A percentile compares a stretch with the other conserved stretches of the same genome.
These are phyloP conservation scores for Zizania palustris DNA, from an alignment of 202 grass and related monocot species.

Conservation along the genomic window DNA sequence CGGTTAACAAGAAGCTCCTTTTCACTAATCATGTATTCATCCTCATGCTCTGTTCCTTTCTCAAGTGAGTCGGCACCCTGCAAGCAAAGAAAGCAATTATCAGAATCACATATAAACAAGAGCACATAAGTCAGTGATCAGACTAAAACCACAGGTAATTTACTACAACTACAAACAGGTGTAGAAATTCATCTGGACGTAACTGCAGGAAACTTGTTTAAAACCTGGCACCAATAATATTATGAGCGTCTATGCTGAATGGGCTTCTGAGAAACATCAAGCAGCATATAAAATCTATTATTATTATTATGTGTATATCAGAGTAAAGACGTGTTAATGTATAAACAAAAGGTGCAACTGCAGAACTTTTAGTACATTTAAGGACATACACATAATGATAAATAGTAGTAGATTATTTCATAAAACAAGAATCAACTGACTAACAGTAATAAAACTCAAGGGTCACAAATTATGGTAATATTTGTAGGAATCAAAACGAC, in stretches of 20 bases:
- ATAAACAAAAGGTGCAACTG: background rate
- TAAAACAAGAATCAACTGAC: background rate
- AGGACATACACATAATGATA: too few relatives aligned
- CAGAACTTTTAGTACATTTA: background rate
- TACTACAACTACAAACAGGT: background rate
- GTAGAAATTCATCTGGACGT: background rate
- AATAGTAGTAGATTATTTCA: background rate
- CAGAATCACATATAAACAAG: slow-evolving; percentile 30
- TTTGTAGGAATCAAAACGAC: slow-evolving; percentile 17
- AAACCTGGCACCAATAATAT: background rate
- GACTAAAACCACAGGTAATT: background rate
- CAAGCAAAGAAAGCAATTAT: slow-evolving; percentile 36
- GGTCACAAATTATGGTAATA: background rate
- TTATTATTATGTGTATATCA: background rate
- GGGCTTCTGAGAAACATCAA: background rate
- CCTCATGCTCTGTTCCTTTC: slow-evolving; percentile 99
- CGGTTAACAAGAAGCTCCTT: slow-evolving; percentile 95
- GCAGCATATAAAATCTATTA: background rate
- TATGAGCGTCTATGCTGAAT: background rate
- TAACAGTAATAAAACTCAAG: background rate
- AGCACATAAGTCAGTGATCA: background rate
- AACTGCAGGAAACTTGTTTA: background rate
- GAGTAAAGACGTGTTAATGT: background rate
- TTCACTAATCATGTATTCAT: slow-evolving; percentile 99
- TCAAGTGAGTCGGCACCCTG: slow-evolving; percentile 98